Conservation (phyloP, 495 filamentous ascomycete species). For the Penicillium samsonianum region DNA sequence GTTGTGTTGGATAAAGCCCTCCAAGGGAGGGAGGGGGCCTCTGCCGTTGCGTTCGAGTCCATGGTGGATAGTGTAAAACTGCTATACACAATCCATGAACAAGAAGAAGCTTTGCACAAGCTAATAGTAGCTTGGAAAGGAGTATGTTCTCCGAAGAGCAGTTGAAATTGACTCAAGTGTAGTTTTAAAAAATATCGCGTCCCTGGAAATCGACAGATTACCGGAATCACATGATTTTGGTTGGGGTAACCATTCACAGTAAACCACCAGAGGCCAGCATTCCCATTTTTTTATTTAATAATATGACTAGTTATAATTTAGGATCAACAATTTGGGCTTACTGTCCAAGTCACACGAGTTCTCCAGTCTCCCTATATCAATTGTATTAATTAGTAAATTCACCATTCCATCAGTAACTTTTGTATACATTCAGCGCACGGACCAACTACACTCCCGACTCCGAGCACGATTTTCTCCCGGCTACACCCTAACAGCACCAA, state of each 20-base stretch:
- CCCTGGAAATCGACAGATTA: conserved; percentile 14
- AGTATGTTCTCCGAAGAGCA: background rate
- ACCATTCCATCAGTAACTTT: background rate
- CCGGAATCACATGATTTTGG: conserved; percentile 31
- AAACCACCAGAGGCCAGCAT: background rate
- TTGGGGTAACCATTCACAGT: conserved; percentile 19
- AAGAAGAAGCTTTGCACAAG: background rate
- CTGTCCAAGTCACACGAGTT: no score
- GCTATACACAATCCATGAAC: conserved; percentile 36
- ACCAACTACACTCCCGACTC: conserved; percentile 32
- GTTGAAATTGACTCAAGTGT: background rate
- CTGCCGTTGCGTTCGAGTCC: conserved; percentile 45
- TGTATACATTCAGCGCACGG: conserved; percentile 26
- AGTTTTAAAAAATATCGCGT: conserved; percentile 3
- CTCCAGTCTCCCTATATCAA: background rate
- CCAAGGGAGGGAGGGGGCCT: conserved; percentile 47
- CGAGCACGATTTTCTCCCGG: conserved; percentile 32
- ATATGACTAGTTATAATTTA: background rate
- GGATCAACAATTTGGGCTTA: background rate
- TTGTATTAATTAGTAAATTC: background rate
- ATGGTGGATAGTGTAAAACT: conserved; percentile 32
- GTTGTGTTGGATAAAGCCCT: conserved; percentile 43
- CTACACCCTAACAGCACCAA: conserved; percentile 15
- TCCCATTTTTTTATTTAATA: background rate
- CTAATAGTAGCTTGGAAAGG: conserved; percentile 7